Percentiles rank a stretch among this genome's conserved stretches.
phyloP scores from a whole-genome alignment of 2,329 filamentous ascomycete species.

The Botryotinia convoluta region DNA sequence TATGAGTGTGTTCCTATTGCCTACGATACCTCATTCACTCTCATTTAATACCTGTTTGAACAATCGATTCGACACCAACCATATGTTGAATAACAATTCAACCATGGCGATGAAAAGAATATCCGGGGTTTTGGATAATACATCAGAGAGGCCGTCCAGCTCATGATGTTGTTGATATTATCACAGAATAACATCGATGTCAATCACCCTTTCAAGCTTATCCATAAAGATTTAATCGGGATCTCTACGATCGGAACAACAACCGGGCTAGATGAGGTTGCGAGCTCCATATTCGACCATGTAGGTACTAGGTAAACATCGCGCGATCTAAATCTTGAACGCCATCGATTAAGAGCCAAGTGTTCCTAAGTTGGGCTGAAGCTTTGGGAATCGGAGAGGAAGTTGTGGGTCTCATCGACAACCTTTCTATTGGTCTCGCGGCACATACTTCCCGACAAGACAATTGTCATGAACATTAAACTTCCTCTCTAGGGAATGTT shows the following conservation, averaged over 20 bases:
- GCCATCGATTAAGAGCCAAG: conserved; percentile 43
- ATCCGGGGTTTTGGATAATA: neutral
- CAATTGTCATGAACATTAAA: conserved; percentile 33
- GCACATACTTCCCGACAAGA: conserved; percentile 30
- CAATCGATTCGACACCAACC: neutral
- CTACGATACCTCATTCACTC: neutral
- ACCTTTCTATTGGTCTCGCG: conserved; percentile 27
- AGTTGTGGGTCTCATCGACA: conserved; percentile 36
- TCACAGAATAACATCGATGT: neutral
- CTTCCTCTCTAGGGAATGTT: conserved; percentile 32
- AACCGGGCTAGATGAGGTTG: conserved; percentile 6
- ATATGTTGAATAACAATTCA: neutral
- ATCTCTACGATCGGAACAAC: neutral
- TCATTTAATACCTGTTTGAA: neutral
- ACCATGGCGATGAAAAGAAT: neutral
- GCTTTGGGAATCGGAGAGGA: conserved; percentile 26
- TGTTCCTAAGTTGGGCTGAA: neutral
- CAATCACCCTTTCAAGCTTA: neutral
- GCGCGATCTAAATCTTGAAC: conserved; percentile 43
- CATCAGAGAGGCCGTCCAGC: neutral
- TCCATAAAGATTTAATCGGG: neutral
- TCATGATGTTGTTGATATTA: neutral
- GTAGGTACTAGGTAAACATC: conserved; percentile 39
- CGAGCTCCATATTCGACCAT: conserved; percentile 35
- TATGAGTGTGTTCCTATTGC: neutral